Evolutionary conservation across 495 filamentous ascomycete species (phyloP), one percentile per base, ranked within the genome.

Genomic region (Neurospora sp.): DNA sequence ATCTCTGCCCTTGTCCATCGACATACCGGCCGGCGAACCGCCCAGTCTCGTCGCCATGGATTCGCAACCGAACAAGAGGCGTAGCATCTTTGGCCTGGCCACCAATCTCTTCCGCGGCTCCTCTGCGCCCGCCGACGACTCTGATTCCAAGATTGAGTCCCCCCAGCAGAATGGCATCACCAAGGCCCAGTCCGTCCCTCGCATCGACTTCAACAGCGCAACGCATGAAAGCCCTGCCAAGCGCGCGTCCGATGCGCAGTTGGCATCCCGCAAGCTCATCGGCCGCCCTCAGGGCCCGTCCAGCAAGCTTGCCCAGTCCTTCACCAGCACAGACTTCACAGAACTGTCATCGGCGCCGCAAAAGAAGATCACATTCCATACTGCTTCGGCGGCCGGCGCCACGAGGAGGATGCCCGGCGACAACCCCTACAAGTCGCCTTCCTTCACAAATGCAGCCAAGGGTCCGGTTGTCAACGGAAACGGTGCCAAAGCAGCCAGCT

Each of bases 221-320:
- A 75, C 75, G 72, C 76, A 74, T 20, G 77, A 81, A 75, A 82
- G 81, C 70, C 81, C 79, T n/a, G 76, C 73, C 69, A 81, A 82
- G 78, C 81, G 81, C 76, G 81, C 81, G 11, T 80, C 78, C 69
- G 77, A 80, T 38, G 72, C 77, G 14, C 79, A 81, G 72, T 72
- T 82, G 46, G 78, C 79, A 37, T 71, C 73, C n/a, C 76, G 81
- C 39, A 82, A 78, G 75, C 76, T 82, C 40, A 73, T 79, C 72
- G 75, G 72, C 37, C 76, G 77, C 16, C 75, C 76, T n/a, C 78
- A 80, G 54, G 79, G 78, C 37, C 81, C 79, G 38, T 81, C 81
- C n/a, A 80, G 76, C 77, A 80, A 77, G 75, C 78, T 82, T 23
- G 75, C 77, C 46, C 77, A 81, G 71, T 78, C 72, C 69, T 46